Base-by-base conservation (phyloP, 345 rosid species). In the Odontarrhena argentea region DNA sequence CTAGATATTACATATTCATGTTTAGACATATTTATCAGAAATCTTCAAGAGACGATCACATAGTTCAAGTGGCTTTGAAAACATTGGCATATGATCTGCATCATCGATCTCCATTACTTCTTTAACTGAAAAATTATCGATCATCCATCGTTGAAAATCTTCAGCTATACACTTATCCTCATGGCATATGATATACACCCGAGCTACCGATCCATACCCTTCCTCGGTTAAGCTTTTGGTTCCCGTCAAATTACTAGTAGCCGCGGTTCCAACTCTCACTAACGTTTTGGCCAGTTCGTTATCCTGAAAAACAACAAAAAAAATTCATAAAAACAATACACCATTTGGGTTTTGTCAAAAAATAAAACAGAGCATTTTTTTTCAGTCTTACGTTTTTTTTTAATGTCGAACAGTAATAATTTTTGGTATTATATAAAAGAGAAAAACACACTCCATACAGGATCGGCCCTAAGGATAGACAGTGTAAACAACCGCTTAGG, bases 1-100 rank as follows among this genome's bases (percentile, higher is more conserved):
- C 0, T 8, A 44, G 32, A 28, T 4, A 28, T 0, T 28, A 45
- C 3, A 62, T 32, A 30, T 4, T 43, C 4, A 26, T 44, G 42
- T 34, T 45, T 46, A 67, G 1, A 45, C 55, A 68, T 68, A 68
- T 36, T 60, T 59, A 10, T 35, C 44, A 8, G 76, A 80, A 28
- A 74, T 70, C 15, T 75, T 56, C 5, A 37, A 28, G 5, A 83
- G 63, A 59, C 43, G 40, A 6, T 64, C 69, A 22, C 68, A 54
- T 3, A 84, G 71, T 52, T 80, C 77, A 0, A 6, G 43, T 13
- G 86, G 84, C 45, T 66, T 76, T 1, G 86, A 82, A 18, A 77
- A 43, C 76, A 84, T 80, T 32, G 74, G 67, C 88, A 80, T 82
- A 48, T 80, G 86, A 60, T 78, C 79, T 0, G 84, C 74, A 28